Percentiles rank a stretch among this genome's conserved stretches.
Conservation (phyloP, 257 asterid species). For the Ehretia macrophylla region DNA sequence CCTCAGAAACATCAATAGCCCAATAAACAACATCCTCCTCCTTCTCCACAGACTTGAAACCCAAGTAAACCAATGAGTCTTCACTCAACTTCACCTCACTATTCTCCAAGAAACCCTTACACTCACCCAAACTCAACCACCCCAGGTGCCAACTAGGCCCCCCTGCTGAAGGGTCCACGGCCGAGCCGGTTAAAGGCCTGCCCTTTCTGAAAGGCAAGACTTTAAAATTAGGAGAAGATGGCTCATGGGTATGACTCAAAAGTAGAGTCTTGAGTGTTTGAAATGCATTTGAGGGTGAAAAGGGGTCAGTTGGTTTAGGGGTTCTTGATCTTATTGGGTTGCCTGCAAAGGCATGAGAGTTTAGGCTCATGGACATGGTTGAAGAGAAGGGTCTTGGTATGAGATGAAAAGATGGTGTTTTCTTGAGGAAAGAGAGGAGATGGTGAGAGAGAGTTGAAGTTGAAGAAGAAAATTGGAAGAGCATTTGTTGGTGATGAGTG, state of each 20-base stretch:
- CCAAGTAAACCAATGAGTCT: conserved; percentile 71
- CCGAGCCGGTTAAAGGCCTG: conserved; percentile 66
- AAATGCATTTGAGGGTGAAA: conserved; percentile 70
- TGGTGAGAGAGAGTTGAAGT: conserved; percentile 1
- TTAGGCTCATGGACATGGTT: conserved; percentile 37
- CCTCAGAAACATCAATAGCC: conserved; percentile 88
- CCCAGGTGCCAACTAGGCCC: conserved; percentile 28
- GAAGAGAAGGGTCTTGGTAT: conserved; percentile 2
- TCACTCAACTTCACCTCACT: conserved; percentile 58
- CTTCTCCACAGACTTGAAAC: conserved; percentile 27
- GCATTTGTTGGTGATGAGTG: conserved; percentile 17
- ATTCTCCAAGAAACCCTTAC: conserved; percentile 53
- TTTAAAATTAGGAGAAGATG: conserved; percentile 59
- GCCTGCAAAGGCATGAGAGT: conserved; percentile 70
- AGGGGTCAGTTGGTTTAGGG: conserved; percentile 60
- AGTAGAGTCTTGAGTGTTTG: conserved; percentile 61
- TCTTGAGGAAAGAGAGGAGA: conserved; percentile 15
- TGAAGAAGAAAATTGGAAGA: conserved; percentile 14
- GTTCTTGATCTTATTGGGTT: conserved; percentile 59
- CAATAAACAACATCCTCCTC: conserved; percentile 78
- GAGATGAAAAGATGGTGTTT: neutral
- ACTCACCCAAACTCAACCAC: conserved; percentile 32
- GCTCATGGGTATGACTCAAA: conserved; percentile 30
- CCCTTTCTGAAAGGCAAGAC: conserved; percentile 86
- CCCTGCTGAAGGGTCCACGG: conserved; percentile 14